Evolutionary conservation across 768 basidiomycete species (phyloP), one percentile per base, ranked within the genome.

Genomic region (Cyclocybe cylindracea): DNA sequence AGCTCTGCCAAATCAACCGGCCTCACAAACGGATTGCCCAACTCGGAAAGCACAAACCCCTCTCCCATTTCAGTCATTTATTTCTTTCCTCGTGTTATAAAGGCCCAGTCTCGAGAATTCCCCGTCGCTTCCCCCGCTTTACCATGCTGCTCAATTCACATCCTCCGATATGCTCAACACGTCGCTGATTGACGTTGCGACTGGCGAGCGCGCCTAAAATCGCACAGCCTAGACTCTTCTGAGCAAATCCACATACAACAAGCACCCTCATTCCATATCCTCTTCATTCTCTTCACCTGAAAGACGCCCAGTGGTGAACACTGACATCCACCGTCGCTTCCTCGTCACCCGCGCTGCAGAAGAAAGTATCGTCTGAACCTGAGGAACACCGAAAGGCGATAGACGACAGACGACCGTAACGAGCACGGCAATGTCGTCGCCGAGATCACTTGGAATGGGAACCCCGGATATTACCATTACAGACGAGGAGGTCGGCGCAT

Each of bases 141-240:
- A 65, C 46, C 42, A 85, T 83, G 83, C 64, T 85, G 32, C 74
- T 84, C 64, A 83, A 72, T 84, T 84, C 63, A 78, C 81, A 38
- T 71, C 78, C 32, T 63, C 76, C 11, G 82, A 85, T 55, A 79
- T 85, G 65, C 75, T 85, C 37, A 79, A 85, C 60, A 78, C 78
- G 2, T 55, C 72, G 11, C 80, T 85, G 39, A 61, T 82, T 55
- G 75, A 82, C 57, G 76, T 82, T 3, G 68, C 74, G n/a, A 78
- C 82, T 10, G 77, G 81, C 35, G 61, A 72, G 40, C 64, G 71
- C 9, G 74, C 73, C 16, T 85, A 72, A 75, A 11, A 82, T 85
- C 46, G 62, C 24, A 84, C 84, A 18, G 55, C 63, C 62, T 73
- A 1, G 40, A 38, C 9, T n/a, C 39, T 33, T 24, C 64, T 7